Evolutionary conservation across 1,139 yeast species (phyloP).

Genomic region (Pichia sp.): DNA sequence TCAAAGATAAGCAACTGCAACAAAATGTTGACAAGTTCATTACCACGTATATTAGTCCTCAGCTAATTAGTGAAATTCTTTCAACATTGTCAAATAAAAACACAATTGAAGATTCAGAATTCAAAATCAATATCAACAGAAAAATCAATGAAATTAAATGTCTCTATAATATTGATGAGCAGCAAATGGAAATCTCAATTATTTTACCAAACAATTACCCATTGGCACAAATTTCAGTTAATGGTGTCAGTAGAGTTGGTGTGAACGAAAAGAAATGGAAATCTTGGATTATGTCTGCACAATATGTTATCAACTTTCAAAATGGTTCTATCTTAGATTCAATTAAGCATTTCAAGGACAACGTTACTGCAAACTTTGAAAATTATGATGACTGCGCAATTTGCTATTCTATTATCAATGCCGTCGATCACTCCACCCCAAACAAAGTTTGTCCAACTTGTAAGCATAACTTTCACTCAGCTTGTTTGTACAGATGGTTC

Average conservation of each 20-base stretch:
- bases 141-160: conserved; percentile 67
- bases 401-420: conserved; percentile 82
- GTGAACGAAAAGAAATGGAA: conserved; percentile 92
- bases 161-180: conserved; percentile 77
- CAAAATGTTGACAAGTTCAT: conserved; percentile 58
- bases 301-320: conserved; percentile 62
- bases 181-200: conserved; percentile 73
- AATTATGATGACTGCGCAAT: conserved; percentile 97
- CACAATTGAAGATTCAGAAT: conserved; percentile 43
- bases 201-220: conserved; percentile 71
- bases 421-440: conserved; percentile 84
- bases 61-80: conserved; percentile 53
- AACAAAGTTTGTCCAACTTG: conserved; percentile 85
- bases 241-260: conserved; percentile 77
- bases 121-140: conserved; percentile 56
- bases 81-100: conserved; percentile 28
- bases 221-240: conserved; percentile 61
- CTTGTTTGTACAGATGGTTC: conserved; percentile 95
- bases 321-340: conserved; percentile 83
- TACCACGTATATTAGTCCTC: conserved; percentile 54
- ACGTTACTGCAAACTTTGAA: conserved; percentile 74
- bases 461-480: conserved; percentile 92
- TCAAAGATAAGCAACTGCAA: conserved; percentile 53
- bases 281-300: conserved; percentile 91
- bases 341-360: conserved; percentile 71